Percentiles rank a stretch among this genome's conserved stretches.
These are phyloP conservation scores for Auriculariales sp. DNA, from an alignment of 768 basidiomycete species.

Conservation along the genomic window DNA sequence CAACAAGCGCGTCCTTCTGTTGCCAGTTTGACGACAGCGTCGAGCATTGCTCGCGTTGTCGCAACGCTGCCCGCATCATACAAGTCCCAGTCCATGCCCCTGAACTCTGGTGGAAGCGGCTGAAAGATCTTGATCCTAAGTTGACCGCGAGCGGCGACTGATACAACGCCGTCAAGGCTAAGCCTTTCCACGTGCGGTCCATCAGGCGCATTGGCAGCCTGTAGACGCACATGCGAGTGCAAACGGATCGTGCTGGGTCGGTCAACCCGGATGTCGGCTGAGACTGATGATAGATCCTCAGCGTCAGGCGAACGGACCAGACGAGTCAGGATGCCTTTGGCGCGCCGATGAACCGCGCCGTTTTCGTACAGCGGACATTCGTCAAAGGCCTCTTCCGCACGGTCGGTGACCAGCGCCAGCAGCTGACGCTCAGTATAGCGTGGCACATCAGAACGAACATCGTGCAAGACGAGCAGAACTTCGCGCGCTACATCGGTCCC, in stretches of 20 bases:
- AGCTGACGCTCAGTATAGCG: conserved; percentile 42
- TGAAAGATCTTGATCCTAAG: conserved; percentile 38
- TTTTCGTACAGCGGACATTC: conserved; percentile 53
- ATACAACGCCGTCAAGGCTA: conserved; percentile 47
- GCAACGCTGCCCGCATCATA: conserved; percentile 49
- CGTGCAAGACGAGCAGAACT: conserved; percentile 43
- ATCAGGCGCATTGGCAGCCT: conserved; percentile 39
- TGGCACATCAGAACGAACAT: conserved; percentile 22
- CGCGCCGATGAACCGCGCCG: conserved; percentile 33
- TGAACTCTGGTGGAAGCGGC: conserved; percentile 45
- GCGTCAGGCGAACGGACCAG: conserved; percentile 19
- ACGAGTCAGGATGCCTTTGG: conserved; percentile 28
- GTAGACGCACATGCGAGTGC: conserved; percentile 53
- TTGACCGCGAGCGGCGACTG: conserved; percentile 36
- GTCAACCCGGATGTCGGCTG: conserved; percentile 43
- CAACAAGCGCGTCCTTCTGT: conserved; percentile 31
- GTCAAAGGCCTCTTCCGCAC: conserved; percentile 52
- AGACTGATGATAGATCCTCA: conserved; percentile 14
- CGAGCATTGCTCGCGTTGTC: conserved; percentile 50
- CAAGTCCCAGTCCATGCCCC: conserved; percentile 47
- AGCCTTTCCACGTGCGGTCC: conserved; percentile 31
- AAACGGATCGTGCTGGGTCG: conserved; percentile 31
- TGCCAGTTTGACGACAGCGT: conserved; percentile 37
- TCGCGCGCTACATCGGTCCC: conserved; percentile 40
- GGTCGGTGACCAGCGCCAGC: conserved; percentile 43